Conservation (phyloP, 2,329 filamentous ascomycete species). For the Colletotrichum noveboracense region DNA sequence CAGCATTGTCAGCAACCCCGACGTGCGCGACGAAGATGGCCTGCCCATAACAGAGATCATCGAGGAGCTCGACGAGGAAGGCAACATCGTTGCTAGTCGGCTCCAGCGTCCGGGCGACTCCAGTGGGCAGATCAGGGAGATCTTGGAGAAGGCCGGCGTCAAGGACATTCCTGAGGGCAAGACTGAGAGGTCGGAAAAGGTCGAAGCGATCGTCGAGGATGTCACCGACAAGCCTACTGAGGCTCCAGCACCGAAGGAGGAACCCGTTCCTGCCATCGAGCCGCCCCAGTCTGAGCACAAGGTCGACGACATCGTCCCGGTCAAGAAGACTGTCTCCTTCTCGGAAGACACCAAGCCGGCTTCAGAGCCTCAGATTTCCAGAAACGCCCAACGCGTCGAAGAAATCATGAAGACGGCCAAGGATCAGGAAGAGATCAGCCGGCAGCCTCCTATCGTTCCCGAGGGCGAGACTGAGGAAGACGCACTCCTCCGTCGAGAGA, state of each 20-base stretch:
- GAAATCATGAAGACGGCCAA: conserved; percentile 62
- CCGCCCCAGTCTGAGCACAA: background rate
- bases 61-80: conserved; percentile 90
- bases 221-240: conserved; percentile 6
- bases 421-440: conserved; percentile 55
- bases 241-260: background rate
- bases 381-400: conserved; percentile 54
- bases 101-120: conserved; percentile 71
- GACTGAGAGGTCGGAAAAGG: background rate
- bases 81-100: conserved; percentile 76
- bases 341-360: conserved; percentile 61
- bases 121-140: conserved; percentile 72
- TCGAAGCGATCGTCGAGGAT: conserved; percentile 18
- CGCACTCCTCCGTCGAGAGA: conserved; percentile 79
- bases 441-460: conserved; percentile 64
- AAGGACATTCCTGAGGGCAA: conserved; percentile 44
- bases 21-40: conserved; percentile 69
- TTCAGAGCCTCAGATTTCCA: conserved; percentile 41
- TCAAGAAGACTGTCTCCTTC: conserved; percentile 68
- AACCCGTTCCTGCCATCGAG: background rate
- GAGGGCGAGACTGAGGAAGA: conserved; percentile 82
- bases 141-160: conserved; percentile 78
- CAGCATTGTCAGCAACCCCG: conserved; percentile 63
- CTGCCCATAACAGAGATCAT: conserved; percentile 88
- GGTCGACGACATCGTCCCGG: background rate